Evolutionary conservation across 2,329 filamentous ascomycete species (phyloP).

Genomic region (Venturia aucupariae): DNA sequence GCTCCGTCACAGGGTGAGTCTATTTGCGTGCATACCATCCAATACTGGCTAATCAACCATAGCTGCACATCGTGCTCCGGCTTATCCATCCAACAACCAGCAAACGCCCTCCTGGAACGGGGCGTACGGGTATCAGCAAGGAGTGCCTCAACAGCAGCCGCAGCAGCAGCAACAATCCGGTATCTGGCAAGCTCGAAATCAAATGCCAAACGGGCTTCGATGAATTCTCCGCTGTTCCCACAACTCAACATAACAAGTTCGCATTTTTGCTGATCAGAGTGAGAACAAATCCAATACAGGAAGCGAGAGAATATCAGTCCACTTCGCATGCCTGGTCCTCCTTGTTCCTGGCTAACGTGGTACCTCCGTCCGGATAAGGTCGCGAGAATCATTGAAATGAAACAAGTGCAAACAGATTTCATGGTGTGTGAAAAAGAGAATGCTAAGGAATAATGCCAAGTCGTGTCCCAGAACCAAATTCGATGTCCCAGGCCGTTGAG

Average conservation of each 20-base stretch:
- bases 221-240: background rate
- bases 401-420: too few relatives aligned
- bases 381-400: too few relatives aligned
- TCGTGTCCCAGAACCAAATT: too few relatives aligned
- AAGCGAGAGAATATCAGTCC: too few relatives aligned
- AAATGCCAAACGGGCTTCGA: background rate
- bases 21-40: background rate
- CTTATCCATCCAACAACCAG: background rate
- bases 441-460: too few relatives aligned
- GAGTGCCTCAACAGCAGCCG: slow-evolving; percentile 5
- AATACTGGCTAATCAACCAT: background rate
- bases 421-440: too few relatives aligned
- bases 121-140: background rate
- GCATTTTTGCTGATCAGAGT: background rate
- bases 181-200: slow-evolving; percentile 4
- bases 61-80: background rate
- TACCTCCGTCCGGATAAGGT: too few relatives aligned
- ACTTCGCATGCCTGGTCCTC: too few relatives aligned
- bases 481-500: too few relatives aligned
- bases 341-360: too few relatives aligned
- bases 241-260: background rate
- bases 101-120: background rate
- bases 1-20: slow-evolving; percentile 3
- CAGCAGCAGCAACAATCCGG: slow-evolving; percentile 11
- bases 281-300: too few relatives aligned